Conservation (phyloP, 179 eudicot species). For the Pouteria campechiana region DNA sequence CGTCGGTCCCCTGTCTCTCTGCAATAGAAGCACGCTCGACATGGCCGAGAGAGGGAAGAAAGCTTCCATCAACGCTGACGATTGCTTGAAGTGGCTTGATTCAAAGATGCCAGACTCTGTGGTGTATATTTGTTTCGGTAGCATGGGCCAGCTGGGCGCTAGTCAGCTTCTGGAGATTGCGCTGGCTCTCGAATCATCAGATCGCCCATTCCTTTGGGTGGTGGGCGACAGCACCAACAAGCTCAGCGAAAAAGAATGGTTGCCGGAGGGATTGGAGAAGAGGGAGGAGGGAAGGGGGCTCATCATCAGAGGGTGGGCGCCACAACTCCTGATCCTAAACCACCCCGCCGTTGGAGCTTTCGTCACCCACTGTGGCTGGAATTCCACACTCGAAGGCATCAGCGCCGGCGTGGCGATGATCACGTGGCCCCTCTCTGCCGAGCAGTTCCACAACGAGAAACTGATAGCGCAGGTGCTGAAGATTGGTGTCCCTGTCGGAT, state of each 20-base stretch:
- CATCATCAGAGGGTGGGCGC: too few species aligned
- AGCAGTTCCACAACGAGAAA: slow-evolving; percentile 37
- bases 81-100: slow-evolving; percentile 33
- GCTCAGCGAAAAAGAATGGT: slow-evolving; percentile 18
- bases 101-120: slow-evolving; percentile 17
- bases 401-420: slow-evolving; percentile 23
- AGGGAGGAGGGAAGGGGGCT: slow-evolving; percentile 6
- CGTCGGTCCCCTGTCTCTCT: slow-evolving; percentile 24
- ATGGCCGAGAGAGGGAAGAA: slow-evolving; percentile 11
- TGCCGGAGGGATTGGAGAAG: slow-evolving; percentile 22
- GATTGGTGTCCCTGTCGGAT: slow-evolving; percentile 26
- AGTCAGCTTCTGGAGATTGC: slow-evolving; percentile 33
- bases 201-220: slow-evolving; percentile 23
- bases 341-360: slow-evolving; percentile 25
- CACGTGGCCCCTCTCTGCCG: slow-evolving; percentile 37
- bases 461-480: slow-evolving; percentile 28
- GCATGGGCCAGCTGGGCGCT: slow-evolving; percentile 22
- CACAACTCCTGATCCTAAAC: slow-evolving; percentile 23
- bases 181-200: slow-evolving; percentile 18
- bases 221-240: slow-evolving; percentile 12
- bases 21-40: slow-evolving; percentile 9
- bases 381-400: too few species aligned
- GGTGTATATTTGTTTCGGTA: slow-evolving; percentile 42
- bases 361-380: too few species aligned
- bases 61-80: slow-evolving; percentile 4